phyloP scores from a whole-genome alignment of 345 rosid species.

The Sapria himalayana region DNA sequence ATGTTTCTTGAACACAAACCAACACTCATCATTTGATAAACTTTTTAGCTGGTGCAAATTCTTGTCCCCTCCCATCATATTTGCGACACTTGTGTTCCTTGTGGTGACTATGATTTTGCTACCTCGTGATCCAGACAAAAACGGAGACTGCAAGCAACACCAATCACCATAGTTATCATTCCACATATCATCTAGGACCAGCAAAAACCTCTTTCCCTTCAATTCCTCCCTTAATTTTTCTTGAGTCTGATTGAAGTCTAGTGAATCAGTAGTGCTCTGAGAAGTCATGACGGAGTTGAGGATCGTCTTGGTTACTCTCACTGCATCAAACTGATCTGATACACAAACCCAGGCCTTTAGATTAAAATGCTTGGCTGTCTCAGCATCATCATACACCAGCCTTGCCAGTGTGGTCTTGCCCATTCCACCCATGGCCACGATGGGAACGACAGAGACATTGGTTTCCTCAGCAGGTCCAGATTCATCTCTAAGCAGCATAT shows the following conservation, averaged over 20 bases:
- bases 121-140: conserved; percentile 4
- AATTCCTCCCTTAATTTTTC: neutral
- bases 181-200: conserved; percentile 8
- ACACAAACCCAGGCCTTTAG: too few species aligned
- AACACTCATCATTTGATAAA: conserved; percentile 7
- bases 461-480: too few species aligned
- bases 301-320: conserved; percentile 1
- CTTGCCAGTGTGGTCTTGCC: too few species aligned
- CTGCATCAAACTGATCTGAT: too few species aligned
- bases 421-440: too few species aligned
- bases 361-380: too few species aligned
- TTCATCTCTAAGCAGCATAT: too few species aligned
- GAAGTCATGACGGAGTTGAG: neutral
- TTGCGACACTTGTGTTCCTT: neutral
- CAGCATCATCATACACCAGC: too few species aligned
- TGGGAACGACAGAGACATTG: too few species aligned
- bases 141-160: neutral
- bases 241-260: conserved; percentile 4
- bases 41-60: neutral
- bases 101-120: conserved; percentile 6
- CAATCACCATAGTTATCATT: conserved; percentile 7
- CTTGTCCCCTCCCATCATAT: fast-evolving
- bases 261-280: neutral
- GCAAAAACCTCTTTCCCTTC: neutral
- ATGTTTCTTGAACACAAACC: conserved; percentile 5